These are phyloP conservation scores for Ogataea paraovalis DNA, from an alignment of 805 yeast genomes.

Conservation along the genomic window DNA sequence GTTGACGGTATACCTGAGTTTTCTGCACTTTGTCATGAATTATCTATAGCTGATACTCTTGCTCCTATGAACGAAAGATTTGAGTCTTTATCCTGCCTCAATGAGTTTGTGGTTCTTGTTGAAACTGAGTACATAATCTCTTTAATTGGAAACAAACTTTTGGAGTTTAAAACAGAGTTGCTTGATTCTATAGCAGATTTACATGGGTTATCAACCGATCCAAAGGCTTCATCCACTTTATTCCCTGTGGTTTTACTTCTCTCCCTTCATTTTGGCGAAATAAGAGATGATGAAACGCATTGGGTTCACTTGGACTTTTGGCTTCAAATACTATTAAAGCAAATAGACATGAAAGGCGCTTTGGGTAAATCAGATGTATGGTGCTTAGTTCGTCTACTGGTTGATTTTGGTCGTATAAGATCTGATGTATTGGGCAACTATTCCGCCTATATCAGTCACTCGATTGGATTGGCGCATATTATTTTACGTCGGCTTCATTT, in stretches of 20 bases:
- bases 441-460: neutral
- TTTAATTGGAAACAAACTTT: slow-evolving; percentile 8
- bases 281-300: slow-evolving; percentile 9
- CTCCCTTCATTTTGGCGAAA: slow-evolving; percentile 15
- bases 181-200: slow-evolving; percentile 12
- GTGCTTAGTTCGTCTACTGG: slow-evolving; percentile 16
- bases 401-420: slow-evolving; percentile 9
- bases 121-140: slow-evolving; percentile 21
- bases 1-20: slow-evolving; percentile 19
- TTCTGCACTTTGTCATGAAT: slow-evolving; percentile 15
- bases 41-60: slow-evolving; percentile 15
- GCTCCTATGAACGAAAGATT: slow-evolving; percentile 24
- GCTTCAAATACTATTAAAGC: slow-evolving; percentile 14
- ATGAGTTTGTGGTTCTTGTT: slow-evolving; percentile 19
- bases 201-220: slow-evolving; percentile 7
- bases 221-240: slow-evolving; percentile 10
- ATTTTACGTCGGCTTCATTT: slow-evolving; percentile 3
- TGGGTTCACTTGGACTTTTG: slow-evolving; percentile 28
- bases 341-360: slow-evolving; percentile 5
- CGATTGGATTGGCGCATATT: slow-evolving; percentile 2
- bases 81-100: slow-evolving; percentile 18
- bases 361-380: slow-evolving; percentile 15
- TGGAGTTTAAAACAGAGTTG: slow-evolving; percentile 16
- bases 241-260: slow-evolving; percentile 17
- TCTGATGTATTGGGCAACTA: neutral